Percentiles rank a stretch among this genome's conserved stretches.
These are phyloP conservation scores for Hymenoscyphus scutula DNA, from an alignment of 2,329 filamentous ascomycete genomes.

Conservation along the genomic window DNA sequence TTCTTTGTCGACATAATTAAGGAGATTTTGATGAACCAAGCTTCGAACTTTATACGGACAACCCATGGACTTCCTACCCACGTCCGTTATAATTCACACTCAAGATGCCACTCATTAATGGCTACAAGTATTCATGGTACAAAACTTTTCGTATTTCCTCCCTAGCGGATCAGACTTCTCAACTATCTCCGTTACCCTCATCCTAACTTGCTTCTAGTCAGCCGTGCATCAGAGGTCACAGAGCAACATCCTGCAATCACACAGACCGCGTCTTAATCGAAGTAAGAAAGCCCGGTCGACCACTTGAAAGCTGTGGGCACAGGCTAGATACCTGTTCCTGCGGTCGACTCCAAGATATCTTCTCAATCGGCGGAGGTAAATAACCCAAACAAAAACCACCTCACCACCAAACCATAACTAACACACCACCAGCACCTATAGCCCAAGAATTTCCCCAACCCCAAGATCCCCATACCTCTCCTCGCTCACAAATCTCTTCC, in stretches of 20 bases:
- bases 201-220: conserved; percentile 20
- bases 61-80: not conserved
- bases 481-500: not conserved
- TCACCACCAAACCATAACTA: not conserved
- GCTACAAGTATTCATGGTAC: conserved; percentile 34
- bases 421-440: not conserved
- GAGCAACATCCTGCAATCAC: conserved; percentile 31
- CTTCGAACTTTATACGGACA: not conserved
- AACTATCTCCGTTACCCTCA: not conserved
- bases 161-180: not conserved
- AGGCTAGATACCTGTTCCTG: conserved; percentile 29
- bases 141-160: not conserved
- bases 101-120: conserved; percentile 33
- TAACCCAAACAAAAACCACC: not conserved
- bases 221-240: conserved; percentile 33
- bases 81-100: not conserved
- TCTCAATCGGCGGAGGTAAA: conserved; percentile 18
- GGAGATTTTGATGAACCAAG: not conserved
- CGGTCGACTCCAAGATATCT: conserved; percentile 23
- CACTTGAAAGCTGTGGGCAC: conserved; percentile 32
- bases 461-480: not conserved
- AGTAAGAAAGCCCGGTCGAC: conserved; percentile 33
- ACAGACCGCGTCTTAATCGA: conserved; percentile 29
- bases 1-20: not conserved
- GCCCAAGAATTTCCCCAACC: not conserved